These are phyloP conservation scores for Tulasnella sp. DNA, from an alignment of 768 basidiomycete species.

Conservation along the genomic window DNA sequence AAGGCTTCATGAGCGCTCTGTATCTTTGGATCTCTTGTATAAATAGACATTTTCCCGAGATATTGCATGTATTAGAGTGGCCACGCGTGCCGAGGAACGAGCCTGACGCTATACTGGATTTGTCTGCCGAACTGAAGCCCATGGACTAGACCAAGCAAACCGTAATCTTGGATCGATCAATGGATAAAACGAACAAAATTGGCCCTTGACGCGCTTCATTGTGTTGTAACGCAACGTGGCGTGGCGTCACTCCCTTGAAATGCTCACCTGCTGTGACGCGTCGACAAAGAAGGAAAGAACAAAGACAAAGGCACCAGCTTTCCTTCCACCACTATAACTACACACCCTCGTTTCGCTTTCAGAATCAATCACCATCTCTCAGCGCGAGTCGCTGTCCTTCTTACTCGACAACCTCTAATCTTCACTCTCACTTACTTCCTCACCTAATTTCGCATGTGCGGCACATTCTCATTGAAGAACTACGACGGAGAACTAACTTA, in stretches of 20 bases:
- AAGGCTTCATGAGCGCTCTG: too few species aligned
- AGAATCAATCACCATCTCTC: background rate
- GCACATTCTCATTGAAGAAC: slow-evolving; percentile 1
- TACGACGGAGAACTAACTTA: background rate
- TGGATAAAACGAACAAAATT: background rate
- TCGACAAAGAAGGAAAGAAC: background rate
- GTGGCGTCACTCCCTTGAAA: background rate
- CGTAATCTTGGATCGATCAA: too few species aligned
- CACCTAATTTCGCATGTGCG: background rate
- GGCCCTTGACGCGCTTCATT: background rate
- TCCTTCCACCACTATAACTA: background rate
- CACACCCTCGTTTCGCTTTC: background rate
- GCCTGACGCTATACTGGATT: too few species aligned
- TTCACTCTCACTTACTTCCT: background rate
- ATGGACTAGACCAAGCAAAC: too few species aligned
- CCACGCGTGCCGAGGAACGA: too few species aligned
- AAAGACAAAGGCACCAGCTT: background rate
- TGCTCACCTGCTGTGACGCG: background rate
- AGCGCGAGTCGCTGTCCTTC: background rate
- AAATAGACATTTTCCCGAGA: too few species aligned
- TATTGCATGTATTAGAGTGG: too few species aligned
- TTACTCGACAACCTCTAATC: background rate
- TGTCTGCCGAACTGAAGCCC: too few species aligned
- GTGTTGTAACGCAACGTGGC: background rate
- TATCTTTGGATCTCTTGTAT: too few species aligned